Evolutionary conservation across 116 monocot genomes (phyloP), one percentile per base, ranked within the genome.

Genomic region (Posidonia oceanica): DNA sequence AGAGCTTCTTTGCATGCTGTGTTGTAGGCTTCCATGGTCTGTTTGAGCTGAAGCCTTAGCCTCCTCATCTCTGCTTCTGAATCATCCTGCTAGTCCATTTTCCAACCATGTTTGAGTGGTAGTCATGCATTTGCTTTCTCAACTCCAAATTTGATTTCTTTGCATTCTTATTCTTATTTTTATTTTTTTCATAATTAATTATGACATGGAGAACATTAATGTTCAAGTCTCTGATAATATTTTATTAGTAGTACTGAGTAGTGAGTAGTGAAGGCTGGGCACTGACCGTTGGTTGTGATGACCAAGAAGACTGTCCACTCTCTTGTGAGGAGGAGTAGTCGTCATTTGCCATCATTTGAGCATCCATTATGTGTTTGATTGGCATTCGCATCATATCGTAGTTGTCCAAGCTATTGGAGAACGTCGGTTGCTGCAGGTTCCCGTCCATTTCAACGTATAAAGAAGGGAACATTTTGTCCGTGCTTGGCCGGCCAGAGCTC

Each of bases 21-120:
- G 52, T 66, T 76, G 67, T 84, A 84, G 77, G 80, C 71, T 37
- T 84, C 80, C 77, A 84, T 80, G 16, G 83, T 84, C 20, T 84
- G 83, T 66, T 73, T 80, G 12, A 84, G 71, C 52, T 84, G 71
- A 38, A 77, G 69, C 63, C 54, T 74, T 39, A 84, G 38, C 62
- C 80, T 80, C 71, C 64, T 84, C 77, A 84, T 84, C 80, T 80
- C 80, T 21, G 65, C 59, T 53, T 84, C 83, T 40, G 74, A 67
- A 37, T 84, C 77, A 15, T 83, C 83, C 74, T 79, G 63, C 37
- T 29, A 23, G 15, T 58, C 39, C 36, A 2, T 38, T 29, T 29
- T 29, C 29, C 29, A 29, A 29, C 29, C 29, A 29, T 29, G 29
- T 29, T 29, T 29, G 1, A 29, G 29, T 29, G 29, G 29, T 29